Evolutionary conservation across 2,329 filamentous ascomycete genomes (phyloP).

Genomic region (Exophiala bonariae): DNA sequence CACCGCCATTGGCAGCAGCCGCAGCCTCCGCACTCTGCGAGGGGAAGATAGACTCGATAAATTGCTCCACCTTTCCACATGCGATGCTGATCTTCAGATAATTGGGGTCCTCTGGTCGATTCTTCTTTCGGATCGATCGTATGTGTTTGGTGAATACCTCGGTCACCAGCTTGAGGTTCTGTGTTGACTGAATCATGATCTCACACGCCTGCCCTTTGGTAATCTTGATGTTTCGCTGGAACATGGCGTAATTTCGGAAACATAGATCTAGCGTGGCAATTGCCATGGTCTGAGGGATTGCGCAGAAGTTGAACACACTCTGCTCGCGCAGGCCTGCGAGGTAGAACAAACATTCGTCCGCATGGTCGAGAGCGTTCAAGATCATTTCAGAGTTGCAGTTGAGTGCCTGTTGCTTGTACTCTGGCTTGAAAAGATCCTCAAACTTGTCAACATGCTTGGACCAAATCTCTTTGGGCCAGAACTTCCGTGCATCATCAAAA

Average conservation of each 20-base stretch:
- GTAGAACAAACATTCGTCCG: constrained; percentile 95
- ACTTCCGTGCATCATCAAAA: constrained; percentile 79
- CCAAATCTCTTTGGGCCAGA: constrained; percentile 97
- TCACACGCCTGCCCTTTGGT: constrained; percentile 90
- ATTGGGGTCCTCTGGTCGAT: constrained; percentile 88
- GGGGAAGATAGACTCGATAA: constrained; percentile 87
- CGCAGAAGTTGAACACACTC: constrained; percentile 98
- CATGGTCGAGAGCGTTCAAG: constrained; percentile 80
- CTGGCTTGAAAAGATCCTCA: constrained; percentile 83
- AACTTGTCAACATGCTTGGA: constrained; percentile 89
- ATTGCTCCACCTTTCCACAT: constrained; percentile 71
- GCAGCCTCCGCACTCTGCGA: constrained; percentile 68
- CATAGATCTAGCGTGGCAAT: constrained; percentile 90
- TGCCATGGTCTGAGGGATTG: constrained; percentile 95
- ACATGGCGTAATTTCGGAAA: constrained; percentile 87
- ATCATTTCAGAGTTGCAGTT: constrained; percentile 93
- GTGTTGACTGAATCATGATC: constrained; percentile 88
- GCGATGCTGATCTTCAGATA: constrained; percentile 88
- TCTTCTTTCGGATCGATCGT: constrained; percentile 86
- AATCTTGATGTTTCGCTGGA: constrained; percentile 90
- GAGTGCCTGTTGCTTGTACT: constrained; percentile 74
- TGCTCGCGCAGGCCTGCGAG: constrained; percentile 93
- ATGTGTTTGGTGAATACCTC: constrained; percentile 78
- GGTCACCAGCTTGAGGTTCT: constrained; percentile 80
- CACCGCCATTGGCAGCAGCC: constrained; percentile 32